Conservation (phyloP, 1,139 yeast genomes). For the Blastobotrys buckinghamii region DNA sequence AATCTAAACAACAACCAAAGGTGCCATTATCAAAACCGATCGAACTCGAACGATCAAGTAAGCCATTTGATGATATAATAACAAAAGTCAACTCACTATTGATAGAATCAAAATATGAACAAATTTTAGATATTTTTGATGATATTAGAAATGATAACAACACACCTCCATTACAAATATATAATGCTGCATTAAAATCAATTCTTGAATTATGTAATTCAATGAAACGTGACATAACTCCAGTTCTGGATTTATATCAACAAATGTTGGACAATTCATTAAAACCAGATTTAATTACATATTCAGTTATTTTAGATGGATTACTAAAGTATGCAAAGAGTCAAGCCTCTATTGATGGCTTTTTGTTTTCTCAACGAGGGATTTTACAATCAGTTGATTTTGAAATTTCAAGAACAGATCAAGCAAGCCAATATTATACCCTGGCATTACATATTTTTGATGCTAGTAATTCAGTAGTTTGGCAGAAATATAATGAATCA, state of each 20-base stretch:
- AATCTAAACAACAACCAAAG: too few species aligned
- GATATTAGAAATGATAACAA: background rate
- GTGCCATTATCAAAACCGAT: background rate
- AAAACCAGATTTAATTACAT: constrained; percentile 30
- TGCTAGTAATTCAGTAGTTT: constrained; percentile 25
- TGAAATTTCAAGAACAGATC: constrained; percentile 15
- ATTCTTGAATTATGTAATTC: constrained; percentile 11
- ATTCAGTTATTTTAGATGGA: constrained; percentile 26
- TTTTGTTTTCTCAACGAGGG: constrained; percentile 7
- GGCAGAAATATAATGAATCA: constrained; percentile 18
- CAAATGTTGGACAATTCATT: constrained; percentile 25
- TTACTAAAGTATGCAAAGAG: constrained; percentile 25
- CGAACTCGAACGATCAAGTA: too few species aligned
- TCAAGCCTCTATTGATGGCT: background rate
- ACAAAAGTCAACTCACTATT: background rate
- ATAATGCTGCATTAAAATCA: constrained; percentile 11
- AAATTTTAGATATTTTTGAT: constrained; percentile 13
- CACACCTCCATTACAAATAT: background rate
- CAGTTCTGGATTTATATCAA: constrained; percentile 29
- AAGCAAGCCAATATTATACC: constrained; percentile 21
- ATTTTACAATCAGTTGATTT: constrained; percentile 13
- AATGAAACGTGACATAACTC: constrained; percentile 16
- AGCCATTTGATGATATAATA: background rate
- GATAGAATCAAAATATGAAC: constrained; percentile 2
- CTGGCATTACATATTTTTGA: constrained; percentile 28